Conservation (phyloP, 768 basidiomycete genomes). For the Cyathus striatus region DNA sequence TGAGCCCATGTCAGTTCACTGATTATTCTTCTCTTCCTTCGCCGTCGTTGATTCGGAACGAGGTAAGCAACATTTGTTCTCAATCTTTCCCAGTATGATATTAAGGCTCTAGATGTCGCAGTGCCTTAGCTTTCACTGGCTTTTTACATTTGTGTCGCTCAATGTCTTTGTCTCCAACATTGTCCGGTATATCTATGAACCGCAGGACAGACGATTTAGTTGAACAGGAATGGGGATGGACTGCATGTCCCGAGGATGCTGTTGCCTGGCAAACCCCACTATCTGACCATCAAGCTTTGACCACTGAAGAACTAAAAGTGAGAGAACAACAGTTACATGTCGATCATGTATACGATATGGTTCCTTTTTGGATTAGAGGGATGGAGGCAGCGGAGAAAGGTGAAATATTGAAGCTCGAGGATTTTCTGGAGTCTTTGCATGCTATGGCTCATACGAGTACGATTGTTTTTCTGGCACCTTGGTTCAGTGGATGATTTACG, state of each 20-base stretch:
- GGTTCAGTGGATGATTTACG: no score
- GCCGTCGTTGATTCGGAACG: no score
- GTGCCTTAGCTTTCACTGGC: no score
- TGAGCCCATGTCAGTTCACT: no score
- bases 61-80: no score
- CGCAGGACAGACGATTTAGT: slow-evolving; percentile 1
- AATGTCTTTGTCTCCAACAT: not conserved
- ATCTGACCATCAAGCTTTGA: slow-evolving; percentile 13
- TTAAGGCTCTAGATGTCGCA: no score
- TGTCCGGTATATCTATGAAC: not conserved
- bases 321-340: slow-evolving; percentile 24
- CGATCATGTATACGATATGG: slow-evolving; percentile 43
- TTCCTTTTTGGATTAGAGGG: slow-evolving; percentile 50
- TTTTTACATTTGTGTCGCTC: no score
- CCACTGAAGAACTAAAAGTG: slow-evolving; percentile 21
- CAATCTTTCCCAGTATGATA: no score
- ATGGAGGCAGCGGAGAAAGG: slow-evolving; percentile 43
- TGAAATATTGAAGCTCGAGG: slow-evolving; percentile 34
- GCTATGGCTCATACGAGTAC: no score
- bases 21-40: no score
- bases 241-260: slow-evolving; percentile 11
- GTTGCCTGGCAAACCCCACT: slow-evolving; percentile 16
- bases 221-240: slow-evolving; percentile 13
- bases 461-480: no score
- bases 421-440: slow-evolving; percentile 39